These are phyloP conservation scores for Coemansia umbellata DNA, from an alignment of 192 early-diverging fungal species.

Conservation along the genomic window DNA sequence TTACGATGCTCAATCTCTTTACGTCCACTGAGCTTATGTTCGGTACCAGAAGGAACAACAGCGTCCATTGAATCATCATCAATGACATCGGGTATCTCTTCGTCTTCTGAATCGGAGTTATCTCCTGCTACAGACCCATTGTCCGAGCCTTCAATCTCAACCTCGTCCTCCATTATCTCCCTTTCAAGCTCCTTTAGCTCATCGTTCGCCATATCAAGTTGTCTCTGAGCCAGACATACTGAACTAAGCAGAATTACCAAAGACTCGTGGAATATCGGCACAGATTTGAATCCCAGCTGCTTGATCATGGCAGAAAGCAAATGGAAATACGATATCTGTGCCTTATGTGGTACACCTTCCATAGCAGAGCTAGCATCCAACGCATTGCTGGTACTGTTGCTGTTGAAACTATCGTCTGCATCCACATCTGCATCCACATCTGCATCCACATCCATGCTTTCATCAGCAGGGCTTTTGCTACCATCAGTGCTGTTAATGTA, in stretches of 20 bases:
- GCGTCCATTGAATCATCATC: not conserved
- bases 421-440: conserved; percentile 27
- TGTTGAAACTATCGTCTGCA: not conserved
- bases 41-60: not conserved
- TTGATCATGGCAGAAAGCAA: conserved; percentile 77
- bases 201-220: conserved; percentile 45
- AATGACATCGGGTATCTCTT: conserved; percentile 2
- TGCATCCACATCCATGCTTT: conserved; percentile 4
- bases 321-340: conserved; percentile 78
- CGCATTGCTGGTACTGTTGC: not conserved
- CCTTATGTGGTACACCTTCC: conserved; percentile 35
- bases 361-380: conserved; percentile 5
- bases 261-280: conserved; percentile 67
- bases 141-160: not conserved
- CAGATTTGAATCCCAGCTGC: conserved; percentile 71
- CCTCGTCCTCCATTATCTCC: conserved; percentile 6
- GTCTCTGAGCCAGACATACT: conserved; percentile 58
- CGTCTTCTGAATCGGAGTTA: conserved; percentile 3
- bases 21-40: not conserved
- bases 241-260: conserved; percentile 75
- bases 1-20: conserved; percentile 21
- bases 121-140: not conserved
- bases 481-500: not conserved
- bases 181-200: conserved; percentile 29
- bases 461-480: not conserved